Evolutionary conservation across 441 rosid genomes (phyloP).

Genomic region (Populus hybrid): DNA sequence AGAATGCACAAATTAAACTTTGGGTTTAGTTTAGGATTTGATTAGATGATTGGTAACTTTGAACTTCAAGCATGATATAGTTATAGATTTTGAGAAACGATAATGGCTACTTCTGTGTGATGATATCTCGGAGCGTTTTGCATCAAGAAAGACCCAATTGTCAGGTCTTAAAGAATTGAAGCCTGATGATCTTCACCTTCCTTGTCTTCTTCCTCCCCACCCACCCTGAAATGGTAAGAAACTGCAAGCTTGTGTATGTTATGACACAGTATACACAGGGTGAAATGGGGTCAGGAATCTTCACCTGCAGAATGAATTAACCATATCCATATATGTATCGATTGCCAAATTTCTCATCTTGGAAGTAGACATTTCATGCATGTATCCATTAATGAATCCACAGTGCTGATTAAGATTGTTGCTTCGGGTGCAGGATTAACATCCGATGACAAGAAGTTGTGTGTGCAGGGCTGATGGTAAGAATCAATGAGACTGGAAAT

Average conservation of each 20-base stretch:
- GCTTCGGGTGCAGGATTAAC: constrained; percentile 30
- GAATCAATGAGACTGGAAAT: background rate
- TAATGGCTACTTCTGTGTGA: too few relatives aligned
- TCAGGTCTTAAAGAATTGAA: background rate
- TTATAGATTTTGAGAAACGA: too few relatives aligned
- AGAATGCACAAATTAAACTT: background rate
- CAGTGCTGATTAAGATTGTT: background rate
- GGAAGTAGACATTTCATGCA: background rate
- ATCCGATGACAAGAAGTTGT: constrained; percentile 19
- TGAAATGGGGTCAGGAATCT: too few relatives aligned
- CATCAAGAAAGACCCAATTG: background rate
- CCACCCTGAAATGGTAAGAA: too few relatives aligned
- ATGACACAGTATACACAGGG: too few relatives aligned
- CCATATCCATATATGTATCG: background rate
- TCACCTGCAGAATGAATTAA: too few relatives aligned
- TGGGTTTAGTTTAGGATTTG: too few relatives aligned
- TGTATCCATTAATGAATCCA: background rate
- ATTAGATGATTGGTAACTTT: background rate
- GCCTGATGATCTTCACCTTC: too few relatives aligned
- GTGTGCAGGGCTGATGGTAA: background rate
- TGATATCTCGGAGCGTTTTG: background rate
- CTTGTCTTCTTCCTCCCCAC: too few relatives aligned
- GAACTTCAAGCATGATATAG: too few relatives aligned
- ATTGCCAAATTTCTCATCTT: background rate
- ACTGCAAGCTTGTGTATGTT: too few relatives aligned